These are phyloP conservation scores for Margaritispora aquatica DNA, from an alignment of 495 filamentous ascomycete species.

Conservation along the genomic window DNA sequence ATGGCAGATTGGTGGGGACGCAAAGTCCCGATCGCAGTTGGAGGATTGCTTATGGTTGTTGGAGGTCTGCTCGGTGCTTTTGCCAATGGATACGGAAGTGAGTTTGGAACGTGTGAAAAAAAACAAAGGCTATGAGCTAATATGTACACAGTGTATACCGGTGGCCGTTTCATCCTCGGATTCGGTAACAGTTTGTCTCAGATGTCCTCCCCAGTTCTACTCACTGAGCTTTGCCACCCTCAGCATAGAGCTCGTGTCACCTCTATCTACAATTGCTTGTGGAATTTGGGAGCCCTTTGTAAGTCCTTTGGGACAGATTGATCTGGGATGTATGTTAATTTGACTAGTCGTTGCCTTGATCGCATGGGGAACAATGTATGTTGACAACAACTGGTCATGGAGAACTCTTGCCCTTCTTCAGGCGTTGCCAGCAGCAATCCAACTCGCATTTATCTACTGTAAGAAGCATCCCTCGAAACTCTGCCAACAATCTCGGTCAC, in stretches of 20 bases:
- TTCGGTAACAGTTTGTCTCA: constrained; percentile 24
- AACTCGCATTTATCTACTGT: constrained; percentile 20
- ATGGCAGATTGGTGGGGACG: constrained; percentile 36
- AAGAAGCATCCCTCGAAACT: neutral
- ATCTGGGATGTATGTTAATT: neutral
- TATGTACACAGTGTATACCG: constrained; percentile 29
- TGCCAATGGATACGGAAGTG: constrained; percentile 29
- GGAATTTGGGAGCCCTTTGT: constrained; percentile 25
- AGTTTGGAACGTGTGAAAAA: constrained; percentile 3
- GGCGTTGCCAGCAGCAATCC: constrained; percentile 19
- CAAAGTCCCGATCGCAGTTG: constrained; percentile 41
- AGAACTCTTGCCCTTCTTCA: constrained; percentile 21
- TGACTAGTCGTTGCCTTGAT: constrained; percentile 20
- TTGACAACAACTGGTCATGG: constrained; percentile 24
- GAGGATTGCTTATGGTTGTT: constrained; percentile 43
- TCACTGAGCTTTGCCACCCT: constrained; percentile 31
- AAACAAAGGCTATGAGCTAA: neutral
- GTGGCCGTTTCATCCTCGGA: constrained; percentile 22
- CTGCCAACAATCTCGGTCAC: neutral
- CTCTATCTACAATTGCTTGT: constrained; percentile 26
- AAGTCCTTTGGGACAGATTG: constrained; percentile 4
- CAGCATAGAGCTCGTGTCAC: constrained; percentile 28
- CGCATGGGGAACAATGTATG: constrained; percentile 19
- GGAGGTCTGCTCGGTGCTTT: constrained; percentile 42
- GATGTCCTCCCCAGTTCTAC: constrained; percentile 27